A percentile compares a stretch with the other conserved stretches of the same genome.
Conservation (phyloP, 1,139 yeast species). For the Yamadazyma kanchanaburiensis region DNA sequence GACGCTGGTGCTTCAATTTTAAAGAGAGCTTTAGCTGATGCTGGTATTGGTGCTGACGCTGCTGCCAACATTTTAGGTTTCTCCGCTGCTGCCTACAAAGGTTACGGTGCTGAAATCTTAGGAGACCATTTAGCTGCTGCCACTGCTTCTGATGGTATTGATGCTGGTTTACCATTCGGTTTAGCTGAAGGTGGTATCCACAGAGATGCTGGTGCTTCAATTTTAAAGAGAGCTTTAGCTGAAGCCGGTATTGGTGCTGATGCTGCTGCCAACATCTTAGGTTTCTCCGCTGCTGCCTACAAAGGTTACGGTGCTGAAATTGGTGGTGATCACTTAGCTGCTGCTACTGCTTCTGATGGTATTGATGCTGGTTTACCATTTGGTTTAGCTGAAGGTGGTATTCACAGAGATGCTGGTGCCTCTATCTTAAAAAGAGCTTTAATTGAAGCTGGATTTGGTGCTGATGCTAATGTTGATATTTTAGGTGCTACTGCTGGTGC, state of each 20-base stretch:
- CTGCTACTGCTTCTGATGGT: conserved; percentile 8
- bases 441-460: conserved; percentile 12
- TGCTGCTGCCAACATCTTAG: conserved; percentile 10
- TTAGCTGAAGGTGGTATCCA: conserved; percentile 8
- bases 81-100: conserved; percentile 9
- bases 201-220: conserved; percentile 8
- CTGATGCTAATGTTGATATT: conserved; percentile 9
- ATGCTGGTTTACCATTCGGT: conserved; percentile 8
- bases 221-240: conserved; percentile 11
- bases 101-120: conserved; percentile 9
- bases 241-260: conserved; percentile 14
- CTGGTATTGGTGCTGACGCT: conserved; percentile 9
- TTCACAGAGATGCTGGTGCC: conserved; percentile 9
- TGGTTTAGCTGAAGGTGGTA: conserved; percentile 9
- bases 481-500: conserved; percentile 11
- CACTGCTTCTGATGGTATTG: conserved; percentile 9
- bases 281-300: conserved; percentile 7
- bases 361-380: conserved; percentile 7
- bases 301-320: conserved; percentile 9
- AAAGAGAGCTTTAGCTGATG: conserved; percentile 10
- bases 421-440: conserved; percentile 11
- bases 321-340: conserved; percentile 11
- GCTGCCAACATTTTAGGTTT: conserved; percentile 6
- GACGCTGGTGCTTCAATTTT: conserved; percentile 11
- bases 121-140: conserved; percentile 13